phyloP scores from a whole-genome alignment of 1,139 yeast species.

The Blastobotrys elegans region DNA sequence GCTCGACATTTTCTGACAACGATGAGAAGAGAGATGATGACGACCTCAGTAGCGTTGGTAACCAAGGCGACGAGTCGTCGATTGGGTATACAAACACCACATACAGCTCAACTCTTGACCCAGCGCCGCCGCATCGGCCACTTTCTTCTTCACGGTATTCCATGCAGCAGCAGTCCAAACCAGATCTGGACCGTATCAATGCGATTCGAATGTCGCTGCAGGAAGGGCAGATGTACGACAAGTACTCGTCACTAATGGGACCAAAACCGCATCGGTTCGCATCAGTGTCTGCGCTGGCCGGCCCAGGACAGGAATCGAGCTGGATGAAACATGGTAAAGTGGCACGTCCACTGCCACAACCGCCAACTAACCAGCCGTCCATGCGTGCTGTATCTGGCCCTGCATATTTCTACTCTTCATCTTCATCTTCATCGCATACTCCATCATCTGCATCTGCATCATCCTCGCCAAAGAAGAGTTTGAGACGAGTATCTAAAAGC shows the following conservation, averaged over 20 bases:
- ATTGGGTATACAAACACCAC: neutral
- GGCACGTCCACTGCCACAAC: neutral
- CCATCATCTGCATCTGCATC: neutral
- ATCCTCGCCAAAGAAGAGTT: neutral
- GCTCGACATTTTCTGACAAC: neutral
- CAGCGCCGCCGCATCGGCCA: neutral
- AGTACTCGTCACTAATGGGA: conserved; percentile 17
- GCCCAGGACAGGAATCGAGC: conserved; percentile 19
- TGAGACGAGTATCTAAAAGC: neutral
- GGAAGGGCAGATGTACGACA: conserved; percentile 17
- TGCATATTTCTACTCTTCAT: conserved; percentile 2
- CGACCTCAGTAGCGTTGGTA: neutral
- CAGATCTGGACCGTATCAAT: conserved; percentile 6
- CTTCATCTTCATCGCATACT: neutral
- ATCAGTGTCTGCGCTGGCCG: conserved; percentile 19
- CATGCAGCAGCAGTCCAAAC: neutral
- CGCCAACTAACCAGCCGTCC: neutral
- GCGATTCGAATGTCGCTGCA: conserved; percentile 18
- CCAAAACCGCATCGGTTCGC: conserved; percentile 15
- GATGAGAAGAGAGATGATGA: neutral
- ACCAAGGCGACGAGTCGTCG: conserved; percentile 10
- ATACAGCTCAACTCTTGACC: neutral
- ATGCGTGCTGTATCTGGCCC: conserved; percentile 10
- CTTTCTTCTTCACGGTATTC: neutral
- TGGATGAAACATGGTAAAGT: conserved; percentile 16